These are phyloP conservation scores for Aspergillus jensenii DNA, from an alignment of 2,329 filamentous ascomycete genomes.

Conservation along the genomic window DNA sequence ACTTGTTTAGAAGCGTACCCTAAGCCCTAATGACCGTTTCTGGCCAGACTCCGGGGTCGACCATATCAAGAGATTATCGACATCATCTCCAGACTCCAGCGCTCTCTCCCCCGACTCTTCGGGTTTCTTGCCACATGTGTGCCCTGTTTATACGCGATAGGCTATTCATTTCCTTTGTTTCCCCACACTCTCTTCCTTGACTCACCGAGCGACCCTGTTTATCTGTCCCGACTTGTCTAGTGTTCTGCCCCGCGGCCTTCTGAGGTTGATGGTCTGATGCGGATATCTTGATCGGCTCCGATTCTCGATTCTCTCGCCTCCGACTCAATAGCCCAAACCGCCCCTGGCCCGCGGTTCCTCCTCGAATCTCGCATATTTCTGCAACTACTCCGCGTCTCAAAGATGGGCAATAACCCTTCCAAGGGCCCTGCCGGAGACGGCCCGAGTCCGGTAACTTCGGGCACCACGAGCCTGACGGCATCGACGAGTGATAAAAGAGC, in stretches of 20 bases:
- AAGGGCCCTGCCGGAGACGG: constrained; percentile 39
- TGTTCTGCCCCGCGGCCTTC: constrained; percentile 11
- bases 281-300: constrained; percentile 19
- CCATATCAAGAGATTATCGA: constrained; percentile 14
- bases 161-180: constrained; percentile 3
- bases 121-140: constrained; percentile 3
- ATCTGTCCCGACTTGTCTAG: constrained; percentile 1
- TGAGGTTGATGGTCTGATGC: constrained; percentile 23
- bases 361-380: constrained; percentile 4
- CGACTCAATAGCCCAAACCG: constrained; percentile 4
- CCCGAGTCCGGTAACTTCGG: constrained; percentile 26
- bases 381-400: constrained; percentile 20
- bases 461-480: constrained; percentile 24
- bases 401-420: constrained; percentile 52
- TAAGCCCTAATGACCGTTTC: constrained; percentile 23
- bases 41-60: constrained; percentile 17
- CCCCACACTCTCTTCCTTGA: not conserved
- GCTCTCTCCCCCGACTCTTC: constrained; percentile 3
- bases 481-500: constrained; percentile 38
- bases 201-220: not conserved
- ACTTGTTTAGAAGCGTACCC: constrained; percentile 8
- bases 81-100: constrained; percentile 11
- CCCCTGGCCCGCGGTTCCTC: constrained; percentile 3
- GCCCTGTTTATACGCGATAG: constrained; percentile 2
- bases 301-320: not conserved